Base-by-base conservation (phyloP, 257 asterid genomes). In the Paulownia fortunei region DNA sequence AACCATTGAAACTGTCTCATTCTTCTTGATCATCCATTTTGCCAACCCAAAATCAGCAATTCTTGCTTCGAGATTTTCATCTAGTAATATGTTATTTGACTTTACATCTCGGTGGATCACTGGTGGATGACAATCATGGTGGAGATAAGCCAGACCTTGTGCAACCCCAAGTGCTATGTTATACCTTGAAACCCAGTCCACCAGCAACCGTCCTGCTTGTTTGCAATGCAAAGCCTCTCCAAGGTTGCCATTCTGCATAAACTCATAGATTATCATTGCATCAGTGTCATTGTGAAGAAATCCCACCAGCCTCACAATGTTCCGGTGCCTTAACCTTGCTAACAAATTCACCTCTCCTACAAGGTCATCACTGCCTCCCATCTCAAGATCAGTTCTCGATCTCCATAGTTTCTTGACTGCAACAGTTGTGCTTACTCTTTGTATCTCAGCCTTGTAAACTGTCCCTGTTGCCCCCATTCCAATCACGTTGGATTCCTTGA, bases 371-470 rank as follows among this genome's bases (percentile, higher is more conserved):
- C 89, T 79, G 60, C 84, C 82, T 63, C 91, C 88, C 83, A 80
- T 83, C 74, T 87, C 97, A 21, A 87, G 80, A 73, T 93, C 92
- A 37, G 56, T 78, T 72, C 79, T 86, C 24, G 90, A 81, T 79
- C 90, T 85, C 97, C 97, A 87, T 19, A 92, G 84, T 51, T 91
- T 92, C 86, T 92, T 92, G 9, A 92, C 97, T 0, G 98, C 98
- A n/a, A 91, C 89, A 6, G 80, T 79, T 10, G 81, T 82, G 32
- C 79, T 87, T 55, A 82, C 76, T 70, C 89, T 64, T 46, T 42
- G 91, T 77, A 89, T 86, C 30, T 87, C 94, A 2, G 97, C 97
- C 79, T 83, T 92, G 82, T 92, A 92, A 2, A 92, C 98, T 0
- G 85, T 81, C 44, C 98, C 98, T 0, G 96, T 84, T 8, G 90